Conservation (phyloP, 2,329 filamentous ascomycete genomes). For the Fusarium sp. region DNA sequence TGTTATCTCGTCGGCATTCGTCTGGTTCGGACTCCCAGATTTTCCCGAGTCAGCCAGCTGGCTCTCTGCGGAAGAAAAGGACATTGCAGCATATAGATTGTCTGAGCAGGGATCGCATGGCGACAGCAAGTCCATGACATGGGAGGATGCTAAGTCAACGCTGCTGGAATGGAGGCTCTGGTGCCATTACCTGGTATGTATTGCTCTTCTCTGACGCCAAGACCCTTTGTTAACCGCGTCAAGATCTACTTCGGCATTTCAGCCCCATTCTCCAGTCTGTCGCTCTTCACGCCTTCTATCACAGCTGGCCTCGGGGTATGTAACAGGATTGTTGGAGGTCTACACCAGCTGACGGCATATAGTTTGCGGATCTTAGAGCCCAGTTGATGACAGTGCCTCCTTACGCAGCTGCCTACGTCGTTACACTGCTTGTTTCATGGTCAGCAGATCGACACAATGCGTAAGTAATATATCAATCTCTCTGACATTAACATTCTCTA, state of each 20-base stretch:
- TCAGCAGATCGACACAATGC: conserved; percentile 69
- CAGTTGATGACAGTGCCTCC: conserved; percentile 72
- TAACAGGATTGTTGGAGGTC: background rate
- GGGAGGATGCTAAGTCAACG: conserved; percentile 74
- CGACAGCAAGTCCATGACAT: conserved; percentile 68
- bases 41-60: conserved; percentile 72
- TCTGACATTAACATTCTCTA: accelerated
- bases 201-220: accelerated
- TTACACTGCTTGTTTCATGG: conserved; percentile 56
- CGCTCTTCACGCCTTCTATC: conserved; percentile 69
- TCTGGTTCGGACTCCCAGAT: conserved; percentile 75
- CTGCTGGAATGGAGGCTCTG: conserved; percentile 73
- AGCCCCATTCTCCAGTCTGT: conserved; percentile 65
- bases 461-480: background rate
- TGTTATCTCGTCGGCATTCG: conserved; percentile 66
- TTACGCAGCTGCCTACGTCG: conserved; percentile 65
- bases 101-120: conserved; percentile 53
- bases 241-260: conserved; percentile 59
- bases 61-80: conserved; percentile 66
- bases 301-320: conserved; percentile 57
- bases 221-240: background rate
- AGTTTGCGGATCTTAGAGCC: conserved; percentile 54
- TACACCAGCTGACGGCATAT: background rate
- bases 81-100: conserved; percentile 56
- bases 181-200: conserved; percentile 63